phyloP scores from a whole-genome alignment of 371 early-diverging fungal genomes.

The Lichtheimia hyalospora region DNA sequence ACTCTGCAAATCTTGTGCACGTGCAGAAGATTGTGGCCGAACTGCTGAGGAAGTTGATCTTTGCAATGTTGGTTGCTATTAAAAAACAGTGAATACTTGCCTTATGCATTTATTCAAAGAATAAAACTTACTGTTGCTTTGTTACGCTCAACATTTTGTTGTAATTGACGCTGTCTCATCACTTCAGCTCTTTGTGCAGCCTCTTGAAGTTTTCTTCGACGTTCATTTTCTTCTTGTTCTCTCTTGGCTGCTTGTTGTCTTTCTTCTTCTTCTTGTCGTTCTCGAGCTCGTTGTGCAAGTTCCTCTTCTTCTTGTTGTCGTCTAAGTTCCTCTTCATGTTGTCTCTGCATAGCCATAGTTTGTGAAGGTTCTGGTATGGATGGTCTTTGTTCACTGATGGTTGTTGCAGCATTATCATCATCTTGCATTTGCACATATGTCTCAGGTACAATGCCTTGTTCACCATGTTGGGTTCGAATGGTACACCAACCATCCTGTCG shows the following conservation, averaged over 20 bases:
- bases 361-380: no score
- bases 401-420: constrained; percentile 13
- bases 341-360: neutral
- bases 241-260: constrained; percentile 16
- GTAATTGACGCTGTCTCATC: constrained; percentile 18
- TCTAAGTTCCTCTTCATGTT: constrained; percentile 11
- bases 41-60: neutral
- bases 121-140: constrained; percentile 3
- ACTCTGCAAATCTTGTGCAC: constrained; percentile 14
- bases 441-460: constrained; percentile 56
- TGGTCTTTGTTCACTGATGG: neutral
- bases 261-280: constrained; percentile 20
- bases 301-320: constrained; percentile 12
- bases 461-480: constrained; percentile 33
- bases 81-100: no score
- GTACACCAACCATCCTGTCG: constrained; percentile 77
- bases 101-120: neutral
- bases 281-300: constrained; percentile 9
- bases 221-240: constrained; percentile 21
- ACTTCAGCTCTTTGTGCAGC: constrained; percentile 25
- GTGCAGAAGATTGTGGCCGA: constrained; percentile 12
- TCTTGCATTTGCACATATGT: constrained; percentile 44
- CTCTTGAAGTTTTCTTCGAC: constrained; percentile 20
- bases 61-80: no score
- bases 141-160: constrained; percentile 18